phyloP scores from a whole-genome alignment of 495 filamentous ascomycete genomes.

The Echria macrotheca region DNA sequence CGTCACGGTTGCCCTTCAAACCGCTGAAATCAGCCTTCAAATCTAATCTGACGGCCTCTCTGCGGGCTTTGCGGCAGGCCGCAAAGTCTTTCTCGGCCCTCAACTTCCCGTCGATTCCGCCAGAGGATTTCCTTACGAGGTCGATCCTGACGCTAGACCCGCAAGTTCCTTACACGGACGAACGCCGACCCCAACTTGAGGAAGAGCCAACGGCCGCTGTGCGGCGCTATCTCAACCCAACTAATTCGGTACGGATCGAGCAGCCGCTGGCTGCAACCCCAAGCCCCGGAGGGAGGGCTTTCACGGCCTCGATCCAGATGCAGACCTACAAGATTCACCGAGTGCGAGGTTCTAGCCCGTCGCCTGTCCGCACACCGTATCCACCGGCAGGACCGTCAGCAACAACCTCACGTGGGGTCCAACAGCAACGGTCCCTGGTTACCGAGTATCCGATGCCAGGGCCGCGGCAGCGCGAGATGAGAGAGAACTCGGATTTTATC shows the following conservation, averaged over 20 bases:
- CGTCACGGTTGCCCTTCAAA: constrained; percentile 25
- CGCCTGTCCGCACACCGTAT: constrained; percentile 28
- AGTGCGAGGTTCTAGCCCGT: constrained; percentile 35
- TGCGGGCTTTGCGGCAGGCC: constrained; percentile 79
- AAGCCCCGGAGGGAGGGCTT: constrained; percentile 31
- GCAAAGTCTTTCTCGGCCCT: constrained; percentile 79
- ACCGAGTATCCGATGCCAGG: constrained; percentile 37
- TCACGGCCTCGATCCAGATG: constrained; percentile 79
- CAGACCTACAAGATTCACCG: constrained; percentile 66
- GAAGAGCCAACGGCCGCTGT: constrained; percentile 80
- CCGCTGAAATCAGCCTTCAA: constrained; percentile 62
- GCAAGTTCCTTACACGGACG: constrained; percentile 69
- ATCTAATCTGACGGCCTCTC: constrained; percentile 89
- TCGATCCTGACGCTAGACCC: constrained; percentile 76
- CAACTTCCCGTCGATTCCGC: constrained; percentile 64
- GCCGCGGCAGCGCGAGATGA: constrained; percentile 75
- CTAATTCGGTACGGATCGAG: constrained; percentile 61
- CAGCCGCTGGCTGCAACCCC: constrained; percentile 35
- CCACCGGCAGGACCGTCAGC: constrained; percentile 34
- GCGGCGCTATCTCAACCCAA: constrained; percentile 87
- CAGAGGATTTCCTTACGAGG: constrained; percentile 85
- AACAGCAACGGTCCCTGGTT: constrained; percentile 21
- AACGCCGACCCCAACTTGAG: constrained; percentile 72
- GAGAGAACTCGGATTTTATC: constrained; percentile 92
- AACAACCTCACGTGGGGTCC: constrained; percentile 32